A percentile compares a stretch with the other conserved stretches of the same genome.
phyloP scores from a whole-genome alignment of 2,329 filamentous ascomycete species.

The Microdochium bolleyi region DNA sequence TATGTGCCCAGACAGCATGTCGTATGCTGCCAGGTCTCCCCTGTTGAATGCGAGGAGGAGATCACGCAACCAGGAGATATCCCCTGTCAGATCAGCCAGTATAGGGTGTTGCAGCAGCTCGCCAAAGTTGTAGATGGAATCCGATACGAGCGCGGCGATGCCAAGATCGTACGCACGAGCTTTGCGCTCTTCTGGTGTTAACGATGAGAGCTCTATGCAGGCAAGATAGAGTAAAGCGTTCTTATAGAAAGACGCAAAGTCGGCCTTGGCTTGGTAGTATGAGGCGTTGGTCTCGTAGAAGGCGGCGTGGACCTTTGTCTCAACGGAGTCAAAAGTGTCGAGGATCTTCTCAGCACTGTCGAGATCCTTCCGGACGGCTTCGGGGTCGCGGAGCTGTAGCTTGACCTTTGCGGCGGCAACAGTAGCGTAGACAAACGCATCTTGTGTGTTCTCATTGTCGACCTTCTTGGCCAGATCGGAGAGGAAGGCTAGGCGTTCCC shows the following conservation, averaged over 20 bases:
- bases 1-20: constrained; percentile 74
- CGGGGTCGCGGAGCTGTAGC: constrained; percentile 68
- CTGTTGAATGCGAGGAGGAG: constrained; percentile 98
- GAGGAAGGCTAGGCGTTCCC: constrained; percentile 80
- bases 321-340: constrained; percentile 88
- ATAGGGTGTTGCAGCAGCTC: constrained; percentile 97
- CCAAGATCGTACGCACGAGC: constrained; percentile 85
- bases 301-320: constrained; percentile 88
- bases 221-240: constrained; percentile 96
- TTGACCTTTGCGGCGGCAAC: constrained; percentile 86
- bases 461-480: constrained; percentile 78
- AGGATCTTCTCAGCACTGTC: constrained; percentile 82
- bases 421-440: constrained; percentile 90
- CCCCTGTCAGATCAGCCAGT: constrained; percentile 73
- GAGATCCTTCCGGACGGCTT: constrained; percentile 79
- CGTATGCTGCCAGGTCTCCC: constrained; percentile 82
- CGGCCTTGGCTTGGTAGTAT: constrained; percentile 88
- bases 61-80: constrained; percentile 82
- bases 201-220: constrained; percentile 76
- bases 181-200: constrained; percentile 68
- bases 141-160: constrained; percentile 85
- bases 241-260: constrained; percentile 95
- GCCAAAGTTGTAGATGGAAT: constrained; percentile 98
- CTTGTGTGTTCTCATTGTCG: constrained; percentile 85
- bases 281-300: constrained; percentile 94